Evolutionary conservation across 78 protist species (phyloP).

Genomic region (Guillardia theta): DNA sequence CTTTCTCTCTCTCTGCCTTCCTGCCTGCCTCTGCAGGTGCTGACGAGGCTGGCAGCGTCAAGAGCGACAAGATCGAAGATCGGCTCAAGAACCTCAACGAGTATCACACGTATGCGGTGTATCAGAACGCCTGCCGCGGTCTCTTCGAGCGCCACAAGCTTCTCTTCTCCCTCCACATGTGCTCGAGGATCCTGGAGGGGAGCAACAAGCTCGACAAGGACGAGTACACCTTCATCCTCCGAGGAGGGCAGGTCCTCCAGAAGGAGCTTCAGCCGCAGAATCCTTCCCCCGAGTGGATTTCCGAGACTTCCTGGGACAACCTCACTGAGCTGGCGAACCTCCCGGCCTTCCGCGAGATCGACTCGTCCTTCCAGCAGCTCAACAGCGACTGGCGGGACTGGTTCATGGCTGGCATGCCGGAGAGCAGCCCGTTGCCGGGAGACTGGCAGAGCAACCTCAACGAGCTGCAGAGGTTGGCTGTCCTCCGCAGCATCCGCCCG

Average conservation of each 20-base stretch:
- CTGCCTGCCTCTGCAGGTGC: not conserved
- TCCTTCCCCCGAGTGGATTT: constrained; percentile 74
- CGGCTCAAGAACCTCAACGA: constrained; percentile 72
- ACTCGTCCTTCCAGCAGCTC: constrained; percentile 53
- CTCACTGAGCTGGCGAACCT: constrained; percentile 71
- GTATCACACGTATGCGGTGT: constrained; percentile 70
- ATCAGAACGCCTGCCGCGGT: constrained; percentile 68
- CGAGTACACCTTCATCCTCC: constrained; percentile 67
- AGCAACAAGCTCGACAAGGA: constrained; percentile 45
- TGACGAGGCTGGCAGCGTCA: not conserved
- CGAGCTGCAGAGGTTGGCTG: constrained; percentile 67
- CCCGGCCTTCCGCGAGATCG: constrained; percentile 60
- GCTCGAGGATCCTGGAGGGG: constrained; percentile 62
- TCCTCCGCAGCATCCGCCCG: constrained; percentile 83
- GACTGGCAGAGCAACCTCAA: constrained; percentile 73
- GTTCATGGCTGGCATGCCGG: not conserved
- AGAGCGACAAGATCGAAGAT: constrained; percentile 30
- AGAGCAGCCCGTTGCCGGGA: constrained; percentile 35
- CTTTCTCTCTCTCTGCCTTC: not conserved
- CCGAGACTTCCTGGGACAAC: constrained; percentile 80
- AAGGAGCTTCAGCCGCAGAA: constrained; percentile 55
- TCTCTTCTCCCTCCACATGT: constrained; percentile 62
- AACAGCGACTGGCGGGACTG: constrained; percentile 74
- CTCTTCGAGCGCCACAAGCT: constrained; percentile 77
- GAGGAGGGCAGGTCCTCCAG: constrained; percentile 83